These are phyloP conservation scores for Trichocomaceae sp. DNA, from an alignment of 2,329 filamentous ascomycete genomes.

Conservation along the genomic window DNA sequence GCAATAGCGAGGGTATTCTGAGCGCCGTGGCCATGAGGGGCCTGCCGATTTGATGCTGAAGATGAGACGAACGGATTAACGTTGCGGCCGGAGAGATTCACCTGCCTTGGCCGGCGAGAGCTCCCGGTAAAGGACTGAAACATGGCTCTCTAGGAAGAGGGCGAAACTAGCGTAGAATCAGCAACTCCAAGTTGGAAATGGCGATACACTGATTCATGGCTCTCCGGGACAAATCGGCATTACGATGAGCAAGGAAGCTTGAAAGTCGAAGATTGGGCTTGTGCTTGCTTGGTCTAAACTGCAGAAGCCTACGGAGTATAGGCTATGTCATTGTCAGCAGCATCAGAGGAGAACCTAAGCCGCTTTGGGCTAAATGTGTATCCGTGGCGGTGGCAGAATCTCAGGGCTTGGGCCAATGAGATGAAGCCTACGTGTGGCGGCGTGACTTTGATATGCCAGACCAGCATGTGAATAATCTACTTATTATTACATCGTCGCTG, in stretches of 20 bases:
- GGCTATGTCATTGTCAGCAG: background rate
- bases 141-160: constrained; percentile 49
- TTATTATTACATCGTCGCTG: no score
- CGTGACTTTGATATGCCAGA: background rate
- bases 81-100: constrained; percentile 84
- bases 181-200: background rate
- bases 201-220: constrained; percentile 2
- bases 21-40: constrained; percentile 53
- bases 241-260: background rate
- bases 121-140: constrained; percentile 87
- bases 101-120: constrained; percentile 77
- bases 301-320: background rate
- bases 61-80: constrained; percentile 74
- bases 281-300: background rate
- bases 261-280: background rate
- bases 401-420: background rate
- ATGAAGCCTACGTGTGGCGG: background rate
- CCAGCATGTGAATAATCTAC: no score
- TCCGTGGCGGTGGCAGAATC: background rate
- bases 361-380: background rate
- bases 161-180: constrained; percentile 1
- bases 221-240: background rate
- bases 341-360: background rate
- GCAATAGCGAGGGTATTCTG: constrained; percentile 77
- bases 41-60: constrained; percentile 52